Conservation (phyloP, 495 filamentous ascomycete species). For the Podospora pseudopauciseta region DNA sequence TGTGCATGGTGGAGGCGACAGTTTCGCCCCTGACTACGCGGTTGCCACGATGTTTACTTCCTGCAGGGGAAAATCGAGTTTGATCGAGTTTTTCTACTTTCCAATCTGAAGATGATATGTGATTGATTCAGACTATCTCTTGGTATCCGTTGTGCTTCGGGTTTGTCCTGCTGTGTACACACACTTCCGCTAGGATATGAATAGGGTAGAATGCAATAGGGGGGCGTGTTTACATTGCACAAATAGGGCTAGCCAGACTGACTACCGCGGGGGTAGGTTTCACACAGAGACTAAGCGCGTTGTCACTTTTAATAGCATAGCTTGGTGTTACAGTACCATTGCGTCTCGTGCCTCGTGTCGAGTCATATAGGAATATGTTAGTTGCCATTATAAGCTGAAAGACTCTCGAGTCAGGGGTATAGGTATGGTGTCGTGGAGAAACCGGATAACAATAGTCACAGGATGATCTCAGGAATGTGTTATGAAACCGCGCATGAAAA, state of each 20-base stretch:
- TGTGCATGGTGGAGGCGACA: background rate
- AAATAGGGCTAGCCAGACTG: background rate
- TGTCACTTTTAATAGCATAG: background rate
- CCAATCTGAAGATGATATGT: background rate
- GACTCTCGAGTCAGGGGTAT: background rate
- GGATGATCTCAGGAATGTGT: background rate
- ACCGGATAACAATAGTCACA: background rate
- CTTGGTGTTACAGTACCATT: background rate
- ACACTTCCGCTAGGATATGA: background rate
- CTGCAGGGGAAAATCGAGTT: background rate
- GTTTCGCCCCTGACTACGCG: background rate
- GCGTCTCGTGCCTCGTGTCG: background rate
- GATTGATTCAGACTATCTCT: background rate
- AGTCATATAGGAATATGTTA: background rate
- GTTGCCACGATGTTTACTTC: background rate
- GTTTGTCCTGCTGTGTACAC: background rate
- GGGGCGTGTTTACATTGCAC: background rate
- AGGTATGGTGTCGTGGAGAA: background rate
- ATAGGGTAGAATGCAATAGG: background rate
- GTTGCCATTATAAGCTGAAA: background rate
- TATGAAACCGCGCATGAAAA: background rate
- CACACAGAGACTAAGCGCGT: background rate
- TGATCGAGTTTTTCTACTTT: background rate
- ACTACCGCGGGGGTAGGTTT: background rate
- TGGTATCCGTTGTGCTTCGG: background rate